phyloP scores from a whole-genome alignment of 2,329 filamentous ascomycete genomes.

The Lecanicillium sp. region DNA sequence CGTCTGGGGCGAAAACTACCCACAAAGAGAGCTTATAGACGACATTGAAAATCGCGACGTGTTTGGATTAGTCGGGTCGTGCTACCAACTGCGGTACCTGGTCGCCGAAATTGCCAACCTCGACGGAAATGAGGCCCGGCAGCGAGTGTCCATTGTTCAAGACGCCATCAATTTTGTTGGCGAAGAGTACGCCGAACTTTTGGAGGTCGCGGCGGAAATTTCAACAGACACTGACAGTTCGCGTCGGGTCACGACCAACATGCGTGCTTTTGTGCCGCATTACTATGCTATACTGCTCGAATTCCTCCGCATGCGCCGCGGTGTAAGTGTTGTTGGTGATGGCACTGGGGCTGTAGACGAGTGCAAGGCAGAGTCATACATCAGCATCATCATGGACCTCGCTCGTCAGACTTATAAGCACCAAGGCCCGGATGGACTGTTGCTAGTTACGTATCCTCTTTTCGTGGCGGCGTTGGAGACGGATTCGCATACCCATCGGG shows the following conservation, averaged over 20 bases:
- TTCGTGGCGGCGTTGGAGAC: conserved; percentile 28
- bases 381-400: conserved; percentile 20
- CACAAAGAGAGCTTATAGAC: conserved; percentile 24
- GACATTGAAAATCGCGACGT: conserved; percentile 26
- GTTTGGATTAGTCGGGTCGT: conserved; percentile 21
- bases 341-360: neutral
- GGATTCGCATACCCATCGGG: conserved; percentile 21
- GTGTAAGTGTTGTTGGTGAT: conserved; percentile 1
- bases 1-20: conserved; percentile 25
- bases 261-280: conserved; percentile 24
- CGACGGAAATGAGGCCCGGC: conserved; percentile 14
- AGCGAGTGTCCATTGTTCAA: conserved; percentile 12
- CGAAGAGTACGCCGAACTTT: conserved; percentile 16
- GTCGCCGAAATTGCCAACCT: conserved; percentile 20
- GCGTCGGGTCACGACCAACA: conserved; percentile 23
- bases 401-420: conserved; percentile 24
- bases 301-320: conserved; percentile 10
- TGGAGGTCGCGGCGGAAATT: conserved; percentile 18
- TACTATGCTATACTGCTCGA: conserved; percentile 26
- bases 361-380: neutral
- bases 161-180: conserved; percentile 14
- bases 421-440: conserved; percentile 21
- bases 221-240: conserved; percentile 16
- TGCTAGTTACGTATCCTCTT: conserved; percentile 24
- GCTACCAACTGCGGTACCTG: conserved; percentile 22